phyloP scores from a whole-genome alignment of 192 early-diverging fungal genomes.

The Rhizoclosmatium globosum region DNA sequence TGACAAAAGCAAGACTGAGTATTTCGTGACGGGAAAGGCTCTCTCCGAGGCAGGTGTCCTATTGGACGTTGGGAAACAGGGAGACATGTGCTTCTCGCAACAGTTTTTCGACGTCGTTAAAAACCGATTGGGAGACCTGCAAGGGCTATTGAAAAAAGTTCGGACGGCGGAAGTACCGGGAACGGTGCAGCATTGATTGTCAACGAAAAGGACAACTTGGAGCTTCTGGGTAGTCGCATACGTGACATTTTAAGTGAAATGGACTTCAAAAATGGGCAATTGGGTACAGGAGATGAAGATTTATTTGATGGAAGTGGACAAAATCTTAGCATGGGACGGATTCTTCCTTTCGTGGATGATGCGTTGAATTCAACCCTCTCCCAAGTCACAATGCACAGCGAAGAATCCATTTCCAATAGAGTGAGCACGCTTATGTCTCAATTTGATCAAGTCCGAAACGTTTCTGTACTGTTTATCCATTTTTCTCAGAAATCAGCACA shows the following conservation, averaged over 20 bases:
- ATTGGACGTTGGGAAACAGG: conserved; percentile 10
- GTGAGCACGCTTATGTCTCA: neutral
- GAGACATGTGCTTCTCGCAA: conserved; percentile 8
- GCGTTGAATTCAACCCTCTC: conserved; percentile 3
- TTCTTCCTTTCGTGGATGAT: conserved; percentile 28
- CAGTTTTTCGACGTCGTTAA: neutral
- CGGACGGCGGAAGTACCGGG: conserved; percentile 8
- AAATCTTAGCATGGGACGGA: neutral
- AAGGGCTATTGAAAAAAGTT: conserved; percentile 1
- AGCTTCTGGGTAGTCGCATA: neutral
- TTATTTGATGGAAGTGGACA: neutral
- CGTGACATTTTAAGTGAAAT: conserved; percentile 20
- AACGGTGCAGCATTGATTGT: too few relatives aligned
- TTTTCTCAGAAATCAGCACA: neutral
- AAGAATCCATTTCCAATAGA: too few relatives aligned
- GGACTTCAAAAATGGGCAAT: conserved; percentile 6
- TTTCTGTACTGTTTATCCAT: neutral
- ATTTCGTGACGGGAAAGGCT: conserved; percentile 35
- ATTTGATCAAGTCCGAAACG: neutral
- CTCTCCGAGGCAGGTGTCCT: conserved; percentile 2
- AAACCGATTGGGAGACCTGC: neutral
- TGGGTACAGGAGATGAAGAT: neutral
- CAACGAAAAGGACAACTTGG: too few relatives aligned
- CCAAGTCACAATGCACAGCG: neutral
- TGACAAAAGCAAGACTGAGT: conserved; percentile 14